These are phyloP conservation scores for Kodamaea kaohsiungensis DNA, from an alignment of 805 yeast genomes.

Conservation along the genomic window DNA sequence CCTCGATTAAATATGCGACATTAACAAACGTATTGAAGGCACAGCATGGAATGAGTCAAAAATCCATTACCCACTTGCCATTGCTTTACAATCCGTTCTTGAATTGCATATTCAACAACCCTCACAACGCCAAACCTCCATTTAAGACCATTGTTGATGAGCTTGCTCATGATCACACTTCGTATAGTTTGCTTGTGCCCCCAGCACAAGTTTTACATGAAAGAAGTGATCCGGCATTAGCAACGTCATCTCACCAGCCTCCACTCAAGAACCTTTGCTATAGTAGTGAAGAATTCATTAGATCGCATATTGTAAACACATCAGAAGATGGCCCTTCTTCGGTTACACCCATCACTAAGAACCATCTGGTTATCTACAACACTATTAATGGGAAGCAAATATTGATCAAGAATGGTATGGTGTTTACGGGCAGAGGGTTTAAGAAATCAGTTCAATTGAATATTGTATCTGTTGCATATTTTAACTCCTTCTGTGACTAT, in stretches of 20 bases:
- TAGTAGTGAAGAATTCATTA: conserved; percentile 55
- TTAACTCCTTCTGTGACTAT: conserved; percentile 58
- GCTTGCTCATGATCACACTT: conserved; percentile 45
- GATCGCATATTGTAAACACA: conserved; percentile 57
- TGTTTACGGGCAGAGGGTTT: conserved; percentile 63
- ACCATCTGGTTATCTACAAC: conserved; percentile 44
- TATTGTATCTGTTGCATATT: conserved; percentile 48
- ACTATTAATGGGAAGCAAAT: conserved; percentile 61
- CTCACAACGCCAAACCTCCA: conserved; percentile 42
- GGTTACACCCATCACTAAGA: conserved; percentile 27
- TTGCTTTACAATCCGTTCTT: conserved; percentile 61
- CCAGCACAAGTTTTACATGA: conserved; percentile 47
- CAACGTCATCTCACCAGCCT: conserved; percentile 20
- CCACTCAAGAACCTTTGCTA: conserved; percentile 55
- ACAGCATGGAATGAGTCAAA: conserved; percentile 6
- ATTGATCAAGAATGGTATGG: conserved; percentile 51
- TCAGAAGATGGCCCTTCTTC: conserved; percentile 24
- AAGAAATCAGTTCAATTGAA: conserved; percentile 42
- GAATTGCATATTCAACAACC: conserved; percentile 67
- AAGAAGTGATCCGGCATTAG: conserved; percentile 25
- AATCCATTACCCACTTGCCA: conserved; percentile 44
- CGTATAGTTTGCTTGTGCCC: conserved; percentile 67
- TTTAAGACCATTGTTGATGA: conserved; percentile 47
- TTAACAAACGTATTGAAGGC: not conserved
- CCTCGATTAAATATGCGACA: not conserved